Percentiles rank a stretch among this genome's conserved stretches.
These are phyloP conservation scores for Sarcodon sp. DNA, from an alignment of 768 basidiomycete genomes.

Conservation along the genomic window DNA sequence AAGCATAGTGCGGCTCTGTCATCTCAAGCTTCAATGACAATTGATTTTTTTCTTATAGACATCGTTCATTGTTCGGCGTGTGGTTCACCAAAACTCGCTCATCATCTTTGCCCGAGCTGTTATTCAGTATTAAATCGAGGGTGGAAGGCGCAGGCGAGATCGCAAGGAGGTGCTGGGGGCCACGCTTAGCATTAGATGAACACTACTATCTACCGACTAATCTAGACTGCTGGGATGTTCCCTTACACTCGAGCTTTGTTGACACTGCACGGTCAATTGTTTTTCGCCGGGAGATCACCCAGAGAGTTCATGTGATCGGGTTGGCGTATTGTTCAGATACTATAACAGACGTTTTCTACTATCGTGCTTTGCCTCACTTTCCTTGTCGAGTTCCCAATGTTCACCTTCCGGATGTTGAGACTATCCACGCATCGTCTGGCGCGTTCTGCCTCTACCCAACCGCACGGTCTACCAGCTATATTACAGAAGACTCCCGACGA, in stretches of 20 bases:
- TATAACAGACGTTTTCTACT: no score
- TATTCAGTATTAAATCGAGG: conserved; percentile 55
- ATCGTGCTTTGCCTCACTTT: no score
- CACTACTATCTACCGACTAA: no score
- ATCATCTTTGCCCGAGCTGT: conserved; percentile 77
- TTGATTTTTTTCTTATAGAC: conserved; percentile 32
- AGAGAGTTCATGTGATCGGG: no score
- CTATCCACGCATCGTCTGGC: background rate
- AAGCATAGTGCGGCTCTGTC: conserved; percentile 56
- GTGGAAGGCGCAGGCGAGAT: conserved; percentile 35
- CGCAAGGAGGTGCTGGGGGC: background rate
- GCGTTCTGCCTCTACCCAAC: conserved; percentile 22
- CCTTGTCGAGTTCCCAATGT: no score
- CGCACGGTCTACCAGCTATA: conserved; percentile 33
- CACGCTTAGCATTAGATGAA: no score
- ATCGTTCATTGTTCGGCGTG: conserved; percentile 88
- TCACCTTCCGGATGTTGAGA: no score
- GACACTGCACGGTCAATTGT: no score
- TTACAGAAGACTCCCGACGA: conserved; percentile 68
- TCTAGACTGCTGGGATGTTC: no score
- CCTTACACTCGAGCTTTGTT: no score
- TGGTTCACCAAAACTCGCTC: conserved; percentile 77
- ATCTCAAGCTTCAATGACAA: background rate
- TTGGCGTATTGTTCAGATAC: no score
- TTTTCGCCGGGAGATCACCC: no score